A percentile compares a stretch with the other conserved stretches of the same genome.
Conservation (phyloP, 345 rosid species). For the Syzygium aqueum region DNA sequence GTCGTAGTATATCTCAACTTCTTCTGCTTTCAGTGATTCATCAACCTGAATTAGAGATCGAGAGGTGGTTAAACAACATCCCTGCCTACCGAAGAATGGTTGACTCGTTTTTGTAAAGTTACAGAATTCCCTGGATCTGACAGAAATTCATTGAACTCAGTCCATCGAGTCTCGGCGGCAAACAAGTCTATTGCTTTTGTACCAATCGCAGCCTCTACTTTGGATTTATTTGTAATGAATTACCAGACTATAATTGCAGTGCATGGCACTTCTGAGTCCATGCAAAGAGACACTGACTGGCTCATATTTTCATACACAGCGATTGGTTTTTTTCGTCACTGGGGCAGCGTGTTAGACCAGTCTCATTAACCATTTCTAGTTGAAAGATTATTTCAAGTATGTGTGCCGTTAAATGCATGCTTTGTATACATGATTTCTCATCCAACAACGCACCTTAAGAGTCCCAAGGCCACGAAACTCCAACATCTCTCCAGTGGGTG, state of each 20-base stretch:
- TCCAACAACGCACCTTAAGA: conserved; percentile 39
- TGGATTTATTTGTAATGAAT: not conserved
- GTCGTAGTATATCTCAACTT: conserved; percentile 72
- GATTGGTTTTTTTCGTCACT: not conserved
- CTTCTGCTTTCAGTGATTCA: conserved; percentile 58
- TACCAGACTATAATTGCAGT: not conserved
- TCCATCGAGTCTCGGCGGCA: not conserved
- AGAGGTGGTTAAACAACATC: not conserved
- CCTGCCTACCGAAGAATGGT: not conserved
- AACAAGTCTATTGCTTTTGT: not conserved
- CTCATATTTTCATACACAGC: not conserved
- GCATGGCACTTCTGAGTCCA: not conserved
- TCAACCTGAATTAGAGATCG: conserved; percentile 34
- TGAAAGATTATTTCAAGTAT: not conserved
- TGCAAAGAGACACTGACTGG: not conserved
- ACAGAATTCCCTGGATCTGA: not conserved
- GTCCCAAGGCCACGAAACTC: conserved; percentile 58
- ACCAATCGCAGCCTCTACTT: not conserved
- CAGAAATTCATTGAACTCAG: not conserved
- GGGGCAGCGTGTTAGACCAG: not conserved
- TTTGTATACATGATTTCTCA: not conserved
- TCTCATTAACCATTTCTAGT: not conserved
- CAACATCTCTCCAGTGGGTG: conserved; percentile 60
- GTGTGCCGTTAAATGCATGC: not conserved
- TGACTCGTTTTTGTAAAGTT: not conserved